Evolutionary conservation across 1,139 yeast species (phyloP).

Genomic region (Pichia terricola): DNA sequence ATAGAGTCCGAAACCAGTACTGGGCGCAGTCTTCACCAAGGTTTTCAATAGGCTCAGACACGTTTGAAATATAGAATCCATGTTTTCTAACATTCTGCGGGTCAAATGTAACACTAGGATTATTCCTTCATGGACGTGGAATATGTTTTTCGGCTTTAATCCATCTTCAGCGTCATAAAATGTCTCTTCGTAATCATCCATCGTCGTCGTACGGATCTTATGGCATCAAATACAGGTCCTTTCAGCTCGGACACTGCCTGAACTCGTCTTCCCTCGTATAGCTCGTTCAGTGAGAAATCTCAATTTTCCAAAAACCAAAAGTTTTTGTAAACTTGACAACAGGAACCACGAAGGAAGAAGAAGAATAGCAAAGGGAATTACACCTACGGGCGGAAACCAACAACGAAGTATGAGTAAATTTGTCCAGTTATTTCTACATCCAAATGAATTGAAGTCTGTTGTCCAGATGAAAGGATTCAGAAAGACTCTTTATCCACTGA

Average conservation of each 20-base stretch:
- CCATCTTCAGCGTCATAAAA: slow-evolving; percentile 2
- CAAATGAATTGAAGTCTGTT: slow-evolving; percentile 61
- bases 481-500: slow-evolving; percentile 45
- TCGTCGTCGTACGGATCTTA: no score
- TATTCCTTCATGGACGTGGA: slow-evolving; percentile 54
- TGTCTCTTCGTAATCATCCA: no score
- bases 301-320: no score
- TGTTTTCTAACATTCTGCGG: slow-evolving; percentile 36
- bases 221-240: no score
- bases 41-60: slow-evolving; percentile 48
- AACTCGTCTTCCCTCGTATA: no score
- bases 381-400: no score
- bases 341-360: no score
- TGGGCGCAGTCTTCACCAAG: slow-evolving; percentile 47
- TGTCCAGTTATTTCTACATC: slow-evolving; percentile 57
- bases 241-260: no score
- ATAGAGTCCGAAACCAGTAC: slow-evolving; percentile 60
- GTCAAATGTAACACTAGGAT: slow-evolving; percentile 54
- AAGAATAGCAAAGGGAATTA: no score
- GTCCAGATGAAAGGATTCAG: slow-evolving; percentile 46
- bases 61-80: slow-evolving; percentile 46
- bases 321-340: no score
- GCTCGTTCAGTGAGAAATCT: no score
- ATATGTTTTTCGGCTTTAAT: slow-evolving; percentile 27
- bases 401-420: no score